phyloP scores from a whole-genome alignment of 495 filamentous ascomycete species.

The Hypoxylon fuscum region DNA sequence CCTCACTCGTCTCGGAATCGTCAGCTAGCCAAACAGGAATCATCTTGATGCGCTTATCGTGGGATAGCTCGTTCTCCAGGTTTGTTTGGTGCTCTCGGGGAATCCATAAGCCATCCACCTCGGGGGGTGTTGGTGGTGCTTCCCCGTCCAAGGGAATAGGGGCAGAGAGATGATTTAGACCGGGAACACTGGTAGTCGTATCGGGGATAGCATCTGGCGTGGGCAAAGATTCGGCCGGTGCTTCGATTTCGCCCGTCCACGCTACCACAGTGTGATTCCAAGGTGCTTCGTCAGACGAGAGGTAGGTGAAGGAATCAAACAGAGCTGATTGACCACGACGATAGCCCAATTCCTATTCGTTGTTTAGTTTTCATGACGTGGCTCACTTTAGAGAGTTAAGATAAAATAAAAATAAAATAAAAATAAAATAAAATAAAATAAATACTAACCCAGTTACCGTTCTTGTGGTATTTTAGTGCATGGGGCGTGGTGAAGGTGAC shows the following conservation, averaged over 20 bases:
- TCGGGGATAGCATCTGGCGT: constrained; percentile 54
- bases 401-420: too few species aligned
- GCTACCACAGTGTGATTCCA: constrained; percentile 91
- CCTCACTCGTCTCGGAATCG: constrained; percentile 68
- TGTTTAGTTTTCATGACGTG: constrained; percentile 14
- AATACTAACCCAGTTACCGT: constrained; percentile 77
- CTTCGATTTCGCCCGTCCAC: constrained; percentile 90
- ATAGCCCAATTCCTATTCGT: constrained; percentile 69
- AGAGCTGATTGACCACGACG: constrained; percentile 87
- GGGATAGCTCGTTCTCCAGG: constrained; percentile 73
- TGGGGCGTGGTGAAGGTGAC: constrained; percentile 88
- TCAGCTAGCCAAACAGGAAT: constrained; percentile 87
- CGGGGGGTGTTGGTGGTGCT: constrained; percentile 61
- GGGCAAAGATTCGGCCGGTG: constrained; percentile 51
- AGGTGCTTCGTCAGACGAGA: constrained; percentile 75
- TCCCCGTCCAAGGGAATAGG: constrained; percentile 75
- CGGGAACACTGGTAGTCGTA: constrained; percentile 51
- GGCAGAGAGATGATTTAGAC: constrained; percentile 69
- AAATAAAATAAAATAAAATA: too few species aligned
- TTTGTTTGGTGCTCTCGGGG: constrained; percentile 69
- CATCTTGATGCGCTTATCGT: constrained; percentile 70
- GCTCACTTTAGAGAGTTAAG: constrained; percentile 3
- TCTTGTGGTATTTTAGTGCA: constrained; percentile 69
- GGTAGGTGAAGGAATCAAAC: constrained; percentile 85
- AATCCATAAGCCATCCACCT: constrained; percentile 71